phyloP scores from a whole-genome alignment of 768 basidiomycete genomes.

The Suillus luteus region DNA sequence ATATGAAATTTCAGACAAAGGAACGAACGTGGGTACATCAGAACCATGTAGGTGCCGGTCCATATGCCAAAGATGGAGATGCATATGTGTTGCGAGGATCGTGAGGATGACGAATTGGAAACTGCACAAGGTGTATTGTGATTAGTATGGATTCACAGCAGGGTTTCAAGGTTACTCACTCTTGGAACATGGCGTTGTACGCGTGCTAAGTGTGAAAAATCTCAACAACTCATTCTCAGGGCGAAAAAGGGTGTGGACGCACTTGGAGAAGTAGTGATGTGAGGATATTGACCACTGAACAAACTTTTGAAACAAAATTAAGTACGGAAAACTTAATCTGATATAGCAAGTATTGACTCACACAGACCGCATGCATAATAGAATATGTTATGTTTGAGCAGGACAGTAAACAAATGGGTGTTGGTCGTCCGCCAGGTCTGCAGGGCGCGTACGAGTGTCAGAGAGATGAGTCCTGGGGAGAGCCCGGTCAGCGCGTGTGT shows the following conservation, averaged over 20 bases:
- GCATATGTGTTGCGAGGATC: neutral
- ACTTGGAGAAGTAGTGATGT: neutral
- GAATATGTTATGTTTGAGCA: neutral
- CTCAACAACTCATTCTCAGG: neutral
- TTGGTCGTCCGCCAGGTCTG: neutral
- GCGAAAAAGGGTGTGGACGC: neutral
- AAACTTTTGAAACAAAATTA: neutral
- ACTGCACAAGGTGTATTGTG: neutral
- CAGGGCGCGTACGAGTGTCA: slow-evolving; percentile 4
- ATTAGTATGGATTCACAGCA: neutral
- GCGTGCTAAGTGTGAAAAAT: neutral
- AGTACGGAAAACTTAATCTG: neutral
- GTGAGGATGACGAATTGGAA: slow-evolving; percentile 4
- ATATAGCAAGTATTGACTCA: neutral
- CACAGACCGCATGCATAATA: neutral
- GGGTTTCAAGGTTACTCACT: neutral
- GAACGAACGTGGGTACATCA: neutral
- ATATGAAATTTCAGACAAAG: neutral
- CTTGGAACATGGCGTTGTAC: neutral
- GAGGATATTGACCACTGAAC: neutral
- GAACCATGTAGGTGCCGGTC: neutral
- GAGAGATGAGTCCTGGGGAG: slow-evolving; percentile 1
- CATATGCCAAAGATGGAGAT: slow-evolving; percentile 6
- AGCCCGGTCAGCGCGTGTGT: neutral
- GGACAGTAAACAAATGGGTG: neutral